Percentiles rank a stretch among this genome's conserved stretches.
Evolutionary conservation across 306 rosid genomes (phyloP).

Genomic region (Macrotyloma uniflorum): DNA sequence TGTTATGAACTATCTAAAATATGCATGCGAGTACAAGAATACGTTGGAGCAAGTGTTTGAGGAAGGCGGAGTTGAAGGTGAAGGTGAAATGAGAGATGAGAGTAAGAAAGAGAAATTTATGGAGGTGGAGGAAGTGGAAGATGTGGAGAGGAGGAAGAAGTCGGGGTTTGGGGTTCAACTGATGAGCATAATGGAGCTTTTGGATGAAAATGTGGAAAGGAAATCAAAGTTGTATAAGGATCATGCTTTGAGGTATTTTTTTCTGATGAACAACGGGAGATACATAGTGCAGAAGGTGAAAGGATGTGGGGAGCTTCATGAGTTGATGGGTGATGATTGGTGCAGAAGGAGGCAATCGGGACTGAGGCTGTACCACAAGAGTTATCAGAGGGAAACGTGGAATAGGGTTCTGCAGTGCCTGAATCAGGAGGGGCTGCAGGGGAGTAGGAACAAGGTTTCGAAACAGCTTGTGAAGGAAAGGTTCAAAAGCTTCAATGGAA

Average conservation of each 20-base stretch:
- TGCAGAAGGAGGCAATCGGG: conserved; percentile 63
- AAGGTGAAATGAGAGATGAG: not conserved
- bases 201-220: conserved; percentile 63
- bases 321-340: conserved; percentile 74
- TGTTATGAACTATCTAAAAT: conserved; percentile 79
- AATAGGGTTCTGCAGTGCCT: conserved; percentile 63
- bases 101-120: not conserved
- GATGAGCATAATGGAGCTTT: conserved; percentile 55
- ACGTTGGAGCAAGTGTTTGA: conserved; percentile 65
- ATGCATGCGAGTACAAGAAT: conserved; percentile 76
- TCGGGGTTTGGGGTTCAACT: conserved; percentile 56
- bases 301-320: conserved; percentile 61
- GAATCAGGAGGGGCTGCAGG: conserved; percentile 60
- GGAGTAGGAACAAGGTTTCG: conserved; percentile 53
- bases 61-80: conserved; percentile 19
- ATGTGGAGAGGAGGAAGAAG: conserved; percentile 29
- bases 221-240: conserved; percentile 69
- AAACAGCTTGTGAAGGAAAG: conserved; percentile 70
- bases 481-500: conserved; percentile 67
- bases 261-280: conserved; percentile 87
- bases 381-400: conserved; percentile 82
- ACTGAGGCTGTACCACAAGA: conserved; percentile 67
- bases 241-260: conserved; percentile 53
- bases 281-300: conserved; percentile 79
- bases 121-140: not conserved